phyloP scores from a whole-genome alignment of 2,329 filamentous ascomycete genomes.

The Lachnellula arida region DNA sequence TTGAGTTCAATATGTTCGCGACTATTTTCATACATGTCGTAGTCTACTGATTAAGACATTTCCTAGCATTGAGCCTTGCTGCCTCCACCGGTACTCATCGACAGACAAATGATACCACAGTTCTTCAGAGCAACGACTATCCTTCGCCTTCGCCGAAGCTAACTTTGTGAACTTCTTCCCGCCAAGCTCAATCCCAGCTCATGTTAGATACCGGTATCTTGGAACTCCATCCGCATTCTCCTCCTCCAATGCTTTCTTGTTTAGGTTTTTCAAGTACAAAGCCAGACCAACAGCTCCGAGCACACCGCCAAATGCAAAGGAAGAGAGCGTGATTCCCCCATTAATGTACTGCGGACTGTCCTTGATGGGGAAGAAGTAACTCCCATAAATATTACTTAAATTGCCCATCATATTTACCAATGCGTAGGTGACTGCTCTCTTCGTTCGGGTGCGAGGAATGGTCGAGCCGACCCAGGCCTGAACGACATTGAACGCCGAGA shows the following conservation, averaged over 20 bases:
- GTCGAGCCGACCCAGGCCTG: slow-evolving; percentile 23
- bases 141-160: too few species aligned
- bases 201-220: background rate
- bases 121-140: too few species aligned
- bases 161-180: too few species aligned
- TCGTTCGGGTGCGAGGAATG: slow-evolving; percentile 35
- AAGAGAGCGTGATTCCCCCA: slow-evolving; percentile 13
- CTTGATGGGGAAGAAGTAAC: slow-evolving; percentile 34
- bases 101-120: too few species aligned
- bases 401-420: slow-evolving; percentile 36
- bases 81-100: too few species aligned
- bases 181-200: background rate
- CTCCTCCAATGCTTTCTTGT: slow-evolving; percentile 1
- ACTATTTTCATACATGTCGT: too few species aligned
- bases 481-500: slow-evolving; percentile 13
- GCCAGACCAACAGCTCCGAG: background rate
- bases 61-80: too few species aligned
- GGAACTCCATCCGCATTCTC: slow-evolving; percentile 1
- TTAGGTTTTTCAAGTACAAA: background rate
- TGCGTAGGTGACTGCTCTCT: slow-evolving; percentile 33
- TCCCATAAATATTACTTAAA: slow-evolving; percentile 34
- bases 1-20: too few species aligned
- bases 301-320: background rate
- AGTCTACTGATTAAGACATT: too few species aligned
- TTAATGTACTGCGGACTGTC: slow-evolving; percentile 30